phyloP scores from a whole-genome alignment of 176 grass and related monocot species.

The Rhynchospora breviuscula region DNA sequence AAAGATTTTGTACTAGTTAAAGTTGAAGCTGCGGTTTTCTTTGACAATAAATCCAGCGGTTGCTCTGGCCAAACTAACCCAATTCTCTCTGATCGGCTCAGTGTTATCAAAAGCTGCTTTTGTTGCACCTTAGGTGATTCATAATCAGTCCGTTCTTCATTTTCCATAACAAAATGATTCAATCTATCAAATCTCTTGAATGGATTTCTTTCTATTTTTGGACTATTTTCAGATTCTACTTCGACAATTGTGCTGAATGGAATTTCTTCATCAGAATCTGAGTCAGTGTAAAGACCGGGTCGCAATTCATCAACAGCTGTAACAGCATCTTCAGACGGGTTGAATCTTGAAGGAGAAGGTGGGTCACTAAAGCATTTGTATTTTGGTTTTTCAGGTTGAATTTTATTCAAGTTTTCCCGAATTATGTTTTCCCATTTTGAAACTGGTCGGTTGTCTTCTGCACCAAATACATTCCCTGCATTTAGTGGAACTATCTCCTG shows the following conservation, averaged over 20 bases:
- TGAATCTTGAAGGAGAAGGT: slow-evolving; percentile 62
- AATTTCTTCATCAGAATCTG: slow-evolving; percentile 44
- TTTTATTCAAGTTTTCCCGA: slow-evolving; percentile 42
- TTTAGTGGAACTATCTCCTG: slow-evolving; percentile 93
- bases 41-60: slow-evolving; percentile 58
- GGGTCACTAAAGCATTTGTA: slow-evolving; percentile 69
- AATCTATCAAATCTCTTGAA: slow-evolving; percentile 43
- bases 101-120: slow-evolving; percentile 43
- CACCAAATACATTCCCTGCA: slow-evolving; percentile 81
- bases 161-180: slow-evolving; percentile 33
- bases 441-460: slow-evolving; percentile 56
- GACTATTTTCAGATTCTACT: background rate
- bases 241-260: slow-evolving; percentile 26
- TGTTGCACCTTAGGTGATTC: slow-evolving; percentile 13
- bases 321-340: slow-evolving; percentile 24
- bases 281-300: slow-evolving; percentile 38
- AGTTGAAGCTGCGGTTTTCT: background rate
- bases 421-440: slow-evolving; percentile 81
- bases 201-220: background rate
- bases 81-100: slow-evolving; percentile 63
- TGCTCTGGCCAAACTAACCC: slow-evolving; percentile 83
- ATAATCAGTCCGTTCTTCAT: slow-evolving; percentile 14
- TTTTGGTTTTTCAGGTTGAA: slow-evolving; percentile 31
- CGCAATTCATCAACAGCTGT: slow-evolving; percentile 39
- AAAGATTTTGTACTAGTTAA: slow-evolving; percentile 36